These are phyloP conservation scores for Astrephomene gubernaculifera DNA, from an alignment of 139 green algal genomes.

Conservation along the genomic window DNA sequence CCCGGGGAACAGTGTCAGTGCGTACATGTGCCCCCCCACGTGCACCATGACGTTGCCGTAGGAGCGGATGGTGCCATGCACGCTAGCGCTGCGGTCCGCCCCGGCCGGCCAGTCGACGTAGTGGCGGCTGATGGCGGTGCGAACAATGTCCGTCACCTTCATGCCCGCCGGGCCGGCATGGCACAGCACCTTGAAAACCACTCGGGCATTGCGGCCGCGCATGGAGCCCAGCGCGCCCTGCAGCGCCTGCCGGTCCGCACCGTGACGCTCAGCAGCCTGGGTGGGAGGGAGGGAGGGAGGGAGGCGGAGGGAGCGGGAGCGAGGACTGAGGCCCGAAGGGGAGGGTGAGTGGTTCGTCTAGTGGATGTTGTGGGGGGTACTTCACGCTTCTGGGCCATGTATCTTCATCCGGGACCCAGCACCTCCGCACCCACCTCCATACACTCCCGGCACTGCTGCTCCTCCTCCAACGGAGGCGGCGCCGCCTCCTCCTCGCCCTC, in stretches of 20 bases:
- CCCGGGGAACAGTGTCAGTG: conserved; percentile 18
- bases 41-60: neutral
- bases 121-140: neutral
- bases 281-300: neutral
- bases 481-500: neutral
- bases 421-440: conserved; percentile 7
- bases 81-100: neutral
- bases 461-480: neutral
- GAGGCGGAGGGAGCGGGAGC: neutral
- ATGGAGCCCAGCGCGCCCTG: neutral
- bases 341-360: neutral
- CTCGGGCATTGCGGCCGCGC: neutral
- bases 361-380: neutral
- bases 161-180: neutral
- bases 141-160: neutral
- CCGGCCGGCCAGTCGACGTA: neutral
- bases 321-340: neutral
- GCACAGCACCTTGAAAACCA: conserved; percentile 38
- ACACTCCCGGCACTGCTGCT: conserved; percentile 4
- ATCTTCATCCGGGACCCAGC: no score
- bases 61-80: neutral
- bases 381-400: neutral
- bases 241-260: neutral
- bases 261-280: neutral
- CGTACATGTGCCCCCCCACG: conserved; percentile 5